Percentiles rank a stretch among this genome's conserved stretches.
Conservation (phyloP, 371 early-diverging fungal species). For the Chytridium lagenaria region DNA sequence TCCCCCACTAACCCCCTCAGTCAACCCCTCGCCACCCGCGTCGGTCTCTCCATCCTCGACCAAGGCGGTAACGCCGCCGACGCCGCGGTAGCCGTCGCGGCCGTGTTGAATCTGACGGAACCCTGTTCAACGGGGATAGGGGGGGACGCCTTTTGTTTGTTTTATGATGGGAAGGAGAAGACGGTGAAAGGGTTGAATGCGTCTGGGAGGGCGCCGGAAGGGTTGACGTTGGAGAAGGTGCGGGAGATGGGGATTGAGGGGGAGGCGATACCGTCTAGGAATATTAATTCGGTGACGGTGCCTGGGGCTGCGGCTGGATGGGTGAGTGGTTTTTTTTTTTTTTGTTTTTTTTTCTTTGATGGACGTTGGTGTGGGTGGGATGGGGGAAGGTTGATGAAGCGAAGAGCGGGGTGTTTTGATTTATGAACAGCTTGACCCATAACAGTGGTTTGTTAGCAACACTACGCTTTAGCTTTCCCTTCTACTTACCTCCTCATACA, state of each 20-base stretch:
- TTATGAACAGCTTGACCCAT: too few species aligned
- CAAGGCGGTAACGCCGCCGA: slow-evolving; percentile 92
- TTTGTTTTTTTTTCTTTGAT: neutral
- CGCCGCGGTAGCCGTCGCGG: slow-evolving; percentile 79
- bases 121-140: slow-evolving; percentile 91
- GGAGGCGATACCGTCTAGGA: slow-evolving; percentile 51
- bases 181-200: slow-evolving; percentile 72
- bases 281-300: slow-evolving; percentile 72
- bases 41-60: slow-evolving; percentile 79
- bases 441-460: too few species aligned
- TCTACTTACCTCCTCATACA: neutral
- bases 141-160: slow-evolving; percentile 89
- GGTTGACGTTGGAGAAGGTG: slow-evolving; percentile 60
- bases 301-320: slow-evolving; percentile 84
- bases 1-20: slow-evolving; percentile 42
- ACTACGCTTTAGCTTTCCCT: neutral
- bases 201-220: slow-evolving; percentile 76
- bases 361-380: neutral
- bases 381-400: too few species aligned
- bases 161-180: slow-evolving; percentile 69
- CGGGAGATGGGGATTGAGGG: slow-evolving; percentile 45
- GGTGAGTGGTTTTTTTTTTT: slow-evolving; percentile 19
- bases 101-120: slow-evolving; percentile 75
- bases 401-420: too few species aligned
- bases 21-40: slow-evolving; percentile 80